Evolutionary conservation across 139 green algal species (phyloP), one percentile per base, ranked within the genome.

Genomic region (Spirogloea muscicola): DNA sequence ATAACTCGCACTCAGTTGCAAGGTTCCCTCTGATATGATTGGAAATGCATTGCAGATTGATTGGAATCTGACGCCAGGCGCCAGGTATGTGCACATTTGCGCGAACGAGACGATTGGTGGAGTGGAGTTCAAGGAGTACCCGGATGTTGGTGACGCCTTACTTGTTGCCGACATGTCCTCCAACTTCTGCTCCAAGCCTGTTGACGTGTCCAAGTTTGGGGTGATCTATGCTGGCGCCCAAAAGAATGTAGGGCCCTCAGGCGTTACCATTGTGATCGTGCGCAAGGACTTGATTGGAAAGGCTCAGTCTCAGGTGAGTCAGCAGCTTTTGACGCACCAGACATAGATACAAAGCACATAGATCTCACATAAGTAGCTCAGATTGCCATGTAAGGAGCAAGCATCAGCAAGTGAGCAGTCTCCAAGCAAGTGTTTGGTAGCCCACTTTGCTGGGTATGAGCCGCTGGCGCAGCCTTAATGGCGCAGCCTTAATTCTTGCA

Each of bases 31-130:
- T n/a, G n/a, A n/a, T n/a, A n/a, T n/a, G n/a, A n/a, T n/a, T n/a
- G n/a, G n/a, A n/a, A n/a, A n/a, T n/a, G n/a, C n/a, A n/a, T n/a
- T n/a, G n/a, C n/a, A 71, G 3, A 71, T 58, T 13, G 74, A 68
- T n/a, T 99, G 94, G 94, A 93, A 94, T 58, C 86, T 99, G 7
- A 90, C 66, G 36, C 39, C 63, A 1, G 85, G 86, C 68, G 80
- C 89, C 36, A 91, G 88, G 77, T 99, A 95, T 43, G 89, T 98
- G 72, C 94, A 97, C 88, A 96, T 98, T 83, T 99, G 95, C 86
- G 90, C 95, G 83, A 99, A 99, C 78, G 95, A 99, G 86, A 99
- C 95, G 46, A 98, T 99, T 65, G 87, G 94, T 59, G 94, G 95
- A 27, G 94, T 99, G n/a, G 95, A 98, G 87, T 98, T 98, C 87